Evolutionary conservation across 2,329 filamentous ascomycete species (phyloP).

Genomic region (Cladorrhinum sp.): DNA sequence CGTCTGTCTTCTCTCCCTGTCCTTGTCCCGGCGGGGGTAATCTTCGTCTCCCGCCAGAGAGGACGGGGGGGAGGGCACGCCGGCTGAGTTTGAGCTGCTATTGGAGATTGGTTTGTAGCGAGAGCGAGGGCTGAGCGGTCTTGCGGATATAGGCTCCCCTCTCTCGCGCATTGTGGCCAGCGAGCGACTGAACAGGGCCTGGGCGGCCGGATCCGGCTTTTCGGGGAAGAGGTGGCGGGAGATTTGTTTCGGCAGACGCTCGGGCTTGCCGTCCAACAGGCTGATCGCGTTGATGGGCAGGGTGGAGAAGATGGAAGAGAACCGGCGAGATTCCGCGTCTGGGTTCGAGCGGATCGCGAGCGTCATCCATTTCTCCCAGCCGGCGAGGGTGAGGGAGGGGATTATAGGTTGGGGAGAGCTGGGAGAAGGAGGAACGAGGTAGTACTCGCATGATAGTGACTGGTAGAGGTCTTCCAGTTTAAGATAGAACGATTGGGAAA

Average conservation of each 20-base stretch:
- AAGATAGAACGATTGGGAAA: constrained; percentile 39
- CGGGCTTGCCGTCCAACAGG: constrained; percentile 58
- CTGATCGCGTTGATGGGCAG: constrained; percentile 61
- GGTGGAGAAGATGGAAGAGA: constrained; percentile 64
- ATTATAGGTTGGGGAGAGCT: constrained; percentile 51
- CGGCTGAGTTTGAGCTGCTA: background rate
- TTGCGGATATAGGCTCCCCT: constrained; percentile 30
- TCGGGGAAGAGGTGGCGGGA: constrained; percentile 69
- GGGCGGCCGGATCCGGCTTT: constrained; percentile 52
- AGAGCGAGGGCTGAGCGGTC: constrained; percentile 1
- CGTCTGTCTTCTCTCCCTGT: no score
- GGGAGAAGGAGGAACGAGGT: constrained; percentile 57
- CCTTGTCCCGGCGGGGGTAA: background rate
- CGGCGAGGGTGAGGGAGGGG: constrained; percentile 63
- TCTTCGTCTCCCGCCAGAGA: background rate
- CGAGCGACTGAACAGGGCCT: constrained; percentile 55
- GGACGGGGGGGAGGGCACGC: background rate
- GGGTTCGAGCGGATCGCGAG: constrained; percentile 73
- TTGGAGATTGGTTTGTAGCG: background rate
- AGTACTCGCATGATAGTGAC: constrained; percentile 56
- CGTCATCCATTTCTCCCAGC: constrained; percentile 70
- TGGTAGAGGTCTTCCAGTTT: constrained; percentile 58
- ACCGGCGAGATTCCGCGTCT: constrained; percentile 67
- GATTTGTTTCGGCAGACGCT: constrained; percentile 76
- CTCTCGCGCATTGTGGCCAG: constrained; percentile 42